Conservation (phyloP, 768 basidiomycete species). For the Lentinula sp. region DNA sequence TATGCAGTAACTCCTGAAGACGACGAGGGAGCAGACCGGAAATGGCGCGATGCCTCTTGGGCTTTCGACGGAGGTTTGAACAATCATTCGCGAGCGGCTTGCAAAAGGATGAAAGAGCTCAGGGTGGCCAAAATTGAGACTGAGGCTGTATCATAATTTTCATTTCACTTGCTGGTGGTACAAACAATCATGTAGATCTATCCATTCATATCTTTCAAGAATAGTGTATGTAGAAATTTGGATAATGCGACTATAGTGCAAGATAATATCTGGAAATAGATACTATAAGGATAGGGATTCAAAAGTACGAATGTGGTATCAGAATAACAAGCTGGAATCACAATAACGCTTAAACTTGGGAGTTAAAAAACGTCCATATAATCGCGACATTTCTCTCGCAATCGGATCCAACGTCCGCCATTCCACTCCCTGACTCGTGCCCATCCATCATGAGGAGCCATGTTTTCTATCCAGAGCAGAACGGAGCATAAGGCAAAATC, state of each 20-base stretch:
- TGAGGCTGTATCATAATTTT: background rate
- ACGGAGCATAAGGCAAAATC: slow-evolving; percentile 48
- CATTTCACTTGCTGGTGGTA: too few species aligned
- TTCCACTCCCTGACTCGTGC: slow-evolving; percentile 41
- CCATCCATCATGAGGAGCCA: slow-evolving; percentile 49
- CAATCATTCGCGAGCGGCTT: slow-evolving; percentile 59
- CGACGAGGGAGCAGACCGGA: slow-evolving; percentile 9
- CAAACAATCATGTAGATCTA: too few species aligned
- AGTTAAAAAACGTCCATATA: slow-evolving; percentile 47
- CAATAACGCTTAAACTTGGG: background rate
- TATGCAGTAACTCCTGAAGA: slow-evolving; percentile 31
- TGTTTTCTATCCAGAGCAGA: slow-evolving; percentile 42
- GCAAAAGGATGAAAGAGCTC: slow-evolving; percentile 39
- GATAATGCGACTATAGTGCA: too few species aligned
- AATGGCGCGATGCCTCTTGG: slow-evolving; percentile 44
- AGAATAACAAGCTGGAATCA: too few species aligned
- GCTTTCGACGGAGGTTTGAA: slow-evolving; percentile 72
- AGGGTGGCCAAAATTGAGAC: slow-evolving; percentile 31
- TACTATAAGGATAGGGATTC: too few species aligned
- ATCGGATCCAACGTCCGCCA: slow-evolving; percentile 39
- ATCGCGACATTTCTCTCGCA: slow-evolving; percentile 35
- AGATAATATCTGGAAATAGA: too few species aligned
- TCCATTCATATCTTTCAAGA: too few species aligned
- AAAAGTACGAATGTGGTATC: too few species aligned
- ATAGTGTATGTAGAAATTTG: too few species aligned